Evolutionary conservation across 2,329 filamentous ascomycete species (phyloP).

Genomic region (Coniochaeta sp.): DNA sequence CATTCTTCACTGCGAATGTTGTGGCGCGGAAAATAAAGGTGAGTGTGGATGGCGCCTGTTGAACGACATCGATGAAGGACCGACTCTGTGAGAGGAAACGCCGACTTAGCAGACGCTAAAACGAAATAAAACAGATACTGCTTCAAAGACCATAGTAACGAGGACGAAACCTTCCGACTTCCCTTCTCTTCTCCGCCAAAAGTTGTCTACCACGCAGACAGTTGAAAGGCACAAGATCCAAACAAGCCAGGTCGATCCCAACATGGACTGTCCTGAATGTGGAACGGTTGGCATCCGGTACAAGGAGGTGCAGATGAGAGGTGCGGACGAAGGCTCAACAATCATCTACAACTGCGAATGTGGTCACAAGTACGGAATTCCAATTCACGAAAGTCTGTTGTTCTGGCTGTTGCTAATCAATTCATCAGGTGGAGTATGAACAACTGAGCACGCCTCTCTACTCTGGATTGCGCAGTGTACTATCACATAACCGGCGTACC

Average conservation of each 20-base stretch:
- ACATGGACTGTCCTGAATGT: slow-evolving; percentile 73
- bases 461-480: not conserved
- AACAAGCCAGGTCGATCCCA: slow-evolving; percentile 56
- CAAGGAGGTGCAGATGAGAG: slow-evolving; percentile 76
- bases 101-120: slow-evolving; percentile 7
- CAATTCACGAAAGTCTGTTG: not conserved
- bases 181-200: slow-evolving; percentile 80
- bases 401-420: not conserved
- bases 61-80: not conserved
- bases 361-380: slow-evolving; percentile 61
- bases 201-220: slow-evolving; percentile 79
- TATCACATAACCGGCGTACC: not conserved
- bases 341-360: slow-evolving; percentile 88
- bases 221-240: slow-evolving; percentile 71
- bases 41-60: slow-evolving; percentile 13
- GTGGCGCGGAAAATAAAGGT: slow-evolving; percentile 81
- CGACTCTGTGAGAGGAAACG: not conserved
- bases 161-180: slow-evolving; percentile 85
- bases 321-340: slow-evolving; percentile 92
- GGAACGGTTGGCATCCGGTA: slow-evolving; percentile 76
- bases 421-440: slow-evolving; percentile 10
- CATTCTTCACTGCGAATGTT: slow-evolving; percentile 75
- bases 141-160: slow-evolving; percentile 70
- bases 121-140: slow-evolving; percentile 50
- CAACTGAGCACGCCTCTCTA: slow-evolving; percentile 11